phyloP scores from a whole-genome alignment of 2,329 filamentous ascomycete genomes.

The Calonectria pseudoreteaudii region DNA sequence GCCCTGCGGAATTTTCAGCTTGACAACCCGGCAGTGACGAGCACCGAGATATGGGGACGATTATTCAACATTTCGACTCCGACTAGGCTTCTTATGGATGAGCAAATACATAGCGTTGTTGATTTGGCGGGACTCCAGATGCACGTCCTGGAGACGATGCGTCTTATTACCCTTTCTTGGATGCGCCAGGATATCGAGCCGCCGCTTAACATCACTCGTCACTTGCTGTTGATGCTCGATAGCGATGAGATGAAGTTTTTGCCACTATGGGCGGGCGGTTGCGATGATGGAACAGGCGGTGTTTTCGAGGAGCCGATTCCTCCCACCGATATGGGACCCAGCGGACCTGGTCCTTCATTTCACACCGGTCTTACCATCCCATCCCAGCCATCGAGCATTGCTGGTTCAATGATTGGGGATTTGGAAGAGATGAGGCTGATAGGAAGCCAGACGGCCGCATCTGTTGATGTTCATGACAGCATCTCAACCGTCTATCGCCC shows the following conservation, averaged over 20 bases:
- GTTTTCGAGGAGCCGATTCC: constrained; percentile 59
- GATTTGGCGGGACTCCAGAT: constrained; percentile 36
- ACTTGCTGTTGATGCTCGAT: constrained; percentile 64
- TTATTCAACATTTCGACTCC: neutral
- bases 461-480: constrained; percentile 54
- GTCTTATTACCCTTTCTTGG: constrained; percentile 41
- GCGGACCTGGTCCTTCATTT: constrained; percentile 59
- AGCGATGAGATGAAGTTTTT: constrained; percentile 71
- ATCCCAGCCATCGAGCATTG: constrained; percentile 48
- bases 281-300: constrained; percentile 63
- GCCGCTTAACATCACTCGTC: constrained; percentile 51
- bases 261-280: constrained; percentile 73
- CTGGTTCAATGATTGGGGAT: constrained; percentile 51
- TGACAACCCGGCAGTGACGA: neutral
- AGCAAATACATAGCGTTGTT: constrained; percentile 22
- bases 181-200: constrained; percentile 47
- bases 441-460: constrained; percentile 49
- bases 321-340: constrained; percentile 57
- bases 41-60: constrained; percentile 20
- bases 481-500: constrained; percentile 51
- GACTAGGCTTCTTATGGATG: neutral
- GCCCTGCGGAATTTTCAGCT: constrained; percentile 28
- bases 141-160: constrained; percentile 35
- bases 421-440: constrained; percentile 49
- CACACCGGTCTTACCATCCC: constrained; percentile 57